A percentile compares a stretch with the other conserved stretches of the same genome.
Conservation (phyloP, 75 land plant genomes). For the Larix kaempferi region DNA sequence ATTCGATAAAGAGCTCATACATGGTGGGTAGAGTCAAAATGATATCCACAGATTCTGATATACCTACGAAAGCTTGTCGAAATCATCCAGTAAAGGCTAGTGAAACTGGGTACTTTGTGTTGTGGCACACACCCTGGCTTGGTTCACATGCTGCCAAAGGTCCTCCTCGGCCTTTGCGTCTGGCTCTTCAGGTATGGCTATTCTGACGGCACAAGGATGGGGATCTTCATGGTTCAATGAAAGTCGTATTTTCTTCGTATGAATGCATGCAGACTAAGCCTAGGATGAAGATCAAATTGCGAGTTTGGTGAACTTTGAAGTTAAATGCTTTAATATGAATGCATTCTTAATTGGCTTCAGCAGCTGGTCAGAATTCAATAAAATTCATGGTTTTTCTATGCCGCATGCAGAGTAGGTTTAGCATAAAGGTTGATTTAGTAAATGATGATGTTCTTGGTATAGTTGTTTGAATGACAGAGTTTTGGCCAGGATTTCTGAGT, state of each 20-base stretch:
- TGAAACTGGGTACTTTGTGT: slow-evolving; percentile 67
- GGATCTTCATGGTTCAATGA: neutral
- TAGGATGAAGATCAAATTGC: neutral
- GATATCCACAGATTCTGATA: slow-evolving; percentile 44
- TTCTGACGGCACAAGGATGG: neutral
- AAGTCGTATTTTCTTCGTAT: neutral
- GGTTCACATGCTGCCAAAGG: slow-evolving; percentile 60
- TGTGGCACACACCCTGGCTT: slow-evolving; percentile 74
- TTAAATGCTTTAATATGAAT: neutral
- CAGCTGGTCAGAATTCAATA: no score
- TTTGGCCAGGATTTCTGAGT: no score
- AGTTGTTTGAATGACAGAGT: no score
- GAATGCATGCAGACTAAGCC: neutral
- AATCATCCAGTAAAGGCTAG: slow-evolving; percentile 15
- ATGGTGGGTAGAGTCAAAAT: slow-evolving; percentile 62
- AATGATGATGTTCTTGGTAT: no score
- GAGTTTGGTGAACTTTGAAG: neutral
- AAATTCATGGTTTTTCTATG: no score
- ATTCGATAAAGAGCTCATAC: slow-evolving; percentile 61
- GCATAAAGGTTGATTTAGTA: no score
- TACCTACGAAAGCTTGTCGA: slow-evolving; percentile 5
- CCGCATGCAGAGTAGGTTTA: no score
- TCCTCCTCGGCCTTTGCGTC: slow-evolving; percentile 70
- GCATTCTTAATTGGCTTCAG: no score
- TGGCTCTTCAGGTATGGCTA: slow-evolving; percentile 64